Base-by-base conservation (phyloP, 2,329 filamentous ascomycete genomes). In the Trichoderma pleuroti region DNA sequence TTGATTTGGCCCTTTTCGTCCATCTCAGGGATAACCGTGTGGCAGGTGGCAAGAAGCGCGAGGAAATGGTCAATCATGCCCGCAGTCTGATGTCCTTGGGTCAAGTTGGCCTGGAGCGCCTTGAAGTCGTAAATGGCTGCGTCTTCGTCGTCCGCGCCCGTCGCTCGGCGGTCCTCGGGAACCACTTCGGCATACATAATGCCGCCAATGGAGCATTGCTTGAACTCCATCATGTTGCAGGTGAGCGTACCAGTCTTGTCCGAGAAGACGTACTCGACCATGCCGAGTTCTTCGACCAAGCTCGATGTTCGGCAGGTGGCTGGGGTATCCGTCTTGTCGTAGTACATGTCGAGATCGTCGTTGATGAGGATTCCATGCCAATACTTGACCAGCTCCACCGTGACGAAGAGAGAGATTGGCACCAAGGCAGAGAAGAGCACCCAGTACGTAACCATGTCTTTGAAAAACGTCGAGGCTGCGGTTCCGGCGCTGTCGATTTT, bases 171-270 rank as follows among this genome's bases (percentile, higher is more conserved):
- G 78, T 99, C 96, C 80, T 99, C 96, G 0, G 96, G 92, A 2
- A 98, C 90, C 56, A 95, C 93, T 68, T 96, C 94, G 14, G 93
- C 92, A 78, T 99, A 99, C 81, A 97, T 95, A 67, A 98, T 91
- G 30, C 96, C 96, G 30, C 90, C 93, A 77, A 99, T 98, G 0
- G 92, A 92, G 77, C 93, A 97, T 81, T 98, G 94, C 79, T 94
- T 94, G 81, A 98, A 99, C 80, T 98, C 95, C 96, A 99, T 98
- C 86, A 93, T 91, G 78, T 98, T 98, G 82, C 94, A 97, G n/a
- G 95, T 98, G 77, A 98, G 84, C 5, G 95, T 98, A 56, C 95
- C 95, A 1, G 95, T 98, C 84, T 98, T 98, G 84, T 98, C 95
- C 0, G 94, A 98, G 80, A 99, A 99, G 74, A 99, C 96, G 77